phyloP scores from a whole-genome alignment of 345 rosid species.

The Luvunga scandens region DNA sequence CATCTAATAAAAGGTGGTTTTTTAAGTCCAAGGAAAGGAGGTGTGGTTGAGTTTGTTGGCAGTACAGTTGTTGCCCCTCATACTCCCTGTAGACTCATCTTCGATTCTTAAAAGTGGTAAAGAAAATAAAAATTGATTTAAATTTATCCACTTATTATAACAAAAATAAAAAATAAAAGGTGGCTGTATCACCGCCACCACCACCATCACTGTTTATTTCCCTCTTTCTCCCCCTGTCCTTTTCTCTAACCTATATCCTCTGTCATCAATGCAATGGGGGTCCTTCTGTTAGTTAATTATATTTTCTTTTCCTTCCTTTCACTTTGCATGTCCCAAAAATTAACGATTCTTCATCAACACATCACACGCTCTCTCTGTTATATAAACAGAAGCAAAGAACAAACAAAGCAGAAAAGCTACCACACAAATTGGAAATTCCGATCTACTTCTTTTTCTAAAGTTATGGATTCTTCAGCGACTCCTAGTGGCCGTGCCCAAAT shows the following conservation, averaged over 20 bases:
- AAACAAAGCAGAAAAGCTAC: background rate
- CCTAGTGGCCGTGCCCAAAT: constrained; percentile 13
- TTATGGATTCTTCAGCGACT: constrained; percentile 19
- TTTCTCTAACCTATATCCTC: constrained; percentile 7
- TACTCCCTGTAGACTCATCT: too few relatives aligned
- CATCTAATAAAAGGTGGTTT: background rate
- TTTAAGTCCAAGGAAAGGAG: background rate
- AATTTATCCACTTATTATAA: too few relatives aligned
- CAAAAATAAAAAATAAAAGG: background rate
- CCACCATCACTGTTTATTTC: constrained; percentile 1
- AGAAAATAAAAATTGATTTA: too few relatives aligned
- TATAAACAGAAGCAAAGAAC: constrained; percentile 10
- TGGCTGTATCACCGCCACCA: background rate
- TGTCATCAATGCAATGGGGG: constrained; percentile 26
- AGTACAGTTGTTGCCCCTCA: too few relatives aligned
- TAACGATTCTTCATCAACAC: background rate
- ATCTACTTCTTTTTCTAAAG: background rate
- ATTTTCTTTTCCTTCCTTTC: background rate
- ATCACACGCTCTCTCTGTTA: background rate
- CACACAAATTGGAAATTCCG: too few relatives aligned
- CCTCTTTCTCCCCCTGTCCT: constrained; percentile 14
- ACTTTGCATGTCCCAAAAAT: background rate
- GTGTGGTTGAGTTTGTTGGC: too few relatives aligned
- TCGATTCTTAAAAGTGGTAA: too few relatives aligned
- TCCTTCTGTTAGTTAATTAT: background rate